Evolutionary conservation across 371 early-diverging fungal genomes (phyloP), one percentile per base, ranked within the genome.

Genomic region (Rhizopus stolonifer): DNA sequence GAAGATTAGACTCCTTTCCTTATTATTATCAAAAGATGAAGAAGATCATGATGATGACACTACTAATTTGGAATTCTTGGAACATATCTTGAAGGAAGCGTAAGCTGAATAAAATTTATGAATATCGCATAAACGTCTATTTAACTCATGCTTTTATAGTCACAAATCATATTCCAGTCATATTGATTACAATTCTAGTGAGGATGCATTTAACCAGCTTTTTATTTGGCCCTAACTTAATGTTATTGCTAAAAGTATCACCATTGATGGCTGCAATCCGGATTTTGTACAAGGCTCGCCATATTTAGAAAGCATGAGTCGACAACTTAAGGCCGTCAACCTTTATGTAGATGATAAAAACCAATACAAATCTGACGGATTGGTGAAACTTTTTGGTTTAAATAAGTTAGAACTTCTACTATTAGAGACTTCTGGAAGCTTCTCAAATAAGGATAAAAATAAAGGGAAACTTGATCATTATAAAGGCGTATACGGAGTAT

Each of bases 191-290:
- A 15, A 50, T n/a, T 9, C 46, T 21, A 40, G 11, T 51, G 52
- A 58, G 22, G 47, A 58, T 40, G 22, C 51, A 13, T 50, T 52
- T 14, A 58, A 58, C 47, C 52, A 46, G 29, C 42, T 58, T 18
- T 23, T 58, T 26, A 25, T 58, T 40, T 56, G 34, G 43, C 50
- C 56, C 2, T 56, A 44, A 18, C 11, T 44, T 17, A 31, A 10
- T 25, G 19, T 47, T 4, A 33, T 44, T 25, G 36, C 32, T 4
- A 49, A 46, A 33, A 46, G 21, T 17, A 45, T 51, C 17, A 34
- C 42, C 4, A 32, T 42, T 4, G 18, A 56, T 43, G 36, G 8
- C 36, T 56, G 44, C 32, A 44, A 19, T 10, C 4, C 50, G 19
- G 42, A 31, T 39, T 55, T 56, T 15, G 13, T 34, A n/a, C 44